phyloP scores from a whole-genome alignment of 345 rosid species.

The Arabis alpina region DNA sequence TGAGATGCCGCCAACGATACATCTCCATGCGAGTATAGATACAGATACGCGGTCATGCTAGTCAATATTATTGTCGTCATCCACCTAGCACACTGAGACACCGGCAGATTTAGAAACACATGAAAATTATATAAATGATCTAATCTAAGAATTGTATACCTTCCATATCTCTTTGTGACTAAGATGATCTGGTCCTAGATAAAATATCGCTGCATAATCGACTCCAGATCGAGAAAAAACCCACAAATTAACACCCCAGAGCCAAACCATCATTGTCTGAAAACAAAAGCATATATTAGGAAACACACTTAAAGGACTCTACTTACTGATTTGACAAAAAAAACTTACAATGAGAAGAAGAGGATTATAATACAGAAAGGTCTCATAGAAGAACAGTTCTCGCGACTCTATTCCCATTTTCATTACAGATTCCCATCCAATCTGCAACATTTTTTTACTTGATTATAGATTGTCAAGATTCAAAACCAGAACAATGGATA shows the following conservation, averaged over 20 bases:
- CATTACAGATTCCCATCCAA: constrained; percentile 96
- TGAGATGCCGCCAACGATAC: constrained; percentile 93
- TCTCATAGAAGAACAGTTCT: constrained; percentile 89
- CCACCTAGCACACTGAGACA: constrained; percentile 87
- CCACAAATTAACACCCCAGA: constrained; percentile 96
- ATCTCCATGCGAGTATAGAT: constrained; percentile 97
- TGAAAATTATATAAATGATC: background rate
- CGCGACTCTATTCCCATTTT: constrained; percentile 82
- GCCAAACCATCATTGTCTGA: constrained; percentile 96
- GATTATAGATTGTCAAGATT: background rate
- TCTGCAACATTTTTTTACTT: constrained; percentile 55
- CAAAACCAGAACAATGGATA: constrained; percentile 1
- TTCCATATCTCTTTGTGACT: constrained; percentile 93
- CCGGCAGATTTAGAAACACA: background rate
- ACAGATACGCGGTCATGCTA: constrained; percentile 95
- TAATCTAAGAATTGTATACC: constrained; percentile 49
- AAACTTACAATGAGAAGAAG: constrained; percentile 92
- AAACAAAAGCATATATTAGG: constrained; percentile 28
- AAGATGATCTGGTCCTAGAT: constrained; percentile 88
- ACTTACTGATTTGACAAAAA: background rate
- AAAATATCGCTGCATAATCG: constrained; percentile 75
- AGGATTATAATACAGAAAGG: constrained; percentile 95
- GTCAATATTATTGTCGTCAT: constrained; percentile 90
- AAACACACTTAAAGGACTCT: constrained; percentile 2
- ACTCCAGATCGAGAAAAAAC: constrained; percentile 80